Evolutionary conservation across 495 filamentous ascomycete species (phyloP).

Genomic region (Trichodelitschia bisporula): DNA sequence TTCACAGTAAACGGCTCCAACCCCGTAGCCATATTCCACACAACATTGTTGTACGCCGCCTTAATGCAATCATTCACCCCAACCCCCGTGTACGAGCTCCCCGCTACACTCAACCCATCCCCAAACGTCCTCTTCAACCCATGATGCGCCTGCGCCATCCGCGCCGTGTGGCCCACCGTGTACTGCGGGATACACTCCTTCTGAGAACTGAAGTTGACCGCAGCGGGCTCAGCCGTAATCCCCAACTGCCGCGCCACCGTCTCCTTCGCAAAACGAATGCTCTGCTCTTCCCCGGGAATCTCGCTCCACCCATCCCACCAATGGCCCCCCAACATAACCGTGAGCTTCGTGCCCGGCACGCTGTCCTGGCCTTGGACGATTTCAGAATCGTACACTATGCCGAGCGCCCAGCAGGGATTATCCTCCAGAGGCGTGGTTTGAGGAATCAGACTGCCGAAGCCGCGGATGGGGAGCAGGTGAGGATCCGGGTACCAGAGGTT

Average conservation of each 20-base stretch:
- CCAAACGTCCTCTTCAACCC: constrained; percentile 31
- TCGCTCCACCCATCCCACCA: constrained; percentile 50
- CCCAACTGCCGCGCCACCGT: constrained; percentile 49
- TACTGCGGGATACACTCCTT: constrained; percentile 78
- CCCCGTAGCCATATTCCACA: no score
- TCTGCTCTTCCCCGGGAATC: constrained; percentile 35
- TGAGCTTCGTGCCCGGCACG: constrained; percentile 55
- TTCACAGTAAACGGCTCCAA: no score
- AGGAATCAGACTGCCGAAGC: constrained; percentile 83
- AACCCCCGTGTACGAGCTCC: constrained; percentile 44
- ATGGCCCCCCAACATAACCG: constrained; percentile 88
- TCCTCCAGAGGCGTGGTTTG: constrained; percentile 37
- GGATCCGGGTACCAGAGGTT: constrained; percentile 62
- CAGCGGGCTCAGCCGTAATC: constrained; percentile 32
- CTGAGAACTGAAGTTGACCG: constrained; percentile 35
- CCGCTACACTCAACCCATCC: constrained; percentile 46
- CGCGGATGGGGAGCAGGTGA: constrained; percentile 31
- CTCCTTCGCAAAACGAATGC: constrained; percentile 35
- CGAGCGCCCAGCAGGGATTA: constrained; percentile 68
- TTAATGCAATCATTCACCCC: constrained; percentile 42
- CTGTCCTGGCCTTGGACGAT: constrained; percentile 26
- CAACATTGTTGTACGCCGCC: constrained; percentile 21
- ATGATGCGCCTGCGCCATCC: constrained; percentile 31
- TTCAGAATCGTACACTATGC: constrained; percentile 76
- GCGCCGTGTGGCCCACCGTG: constrained; percentile 41